Base-by-base conservation (phyloP, 1,284 basidiomycete genomes). In the Sporisorium iseilematis-ciliati region DNA sequence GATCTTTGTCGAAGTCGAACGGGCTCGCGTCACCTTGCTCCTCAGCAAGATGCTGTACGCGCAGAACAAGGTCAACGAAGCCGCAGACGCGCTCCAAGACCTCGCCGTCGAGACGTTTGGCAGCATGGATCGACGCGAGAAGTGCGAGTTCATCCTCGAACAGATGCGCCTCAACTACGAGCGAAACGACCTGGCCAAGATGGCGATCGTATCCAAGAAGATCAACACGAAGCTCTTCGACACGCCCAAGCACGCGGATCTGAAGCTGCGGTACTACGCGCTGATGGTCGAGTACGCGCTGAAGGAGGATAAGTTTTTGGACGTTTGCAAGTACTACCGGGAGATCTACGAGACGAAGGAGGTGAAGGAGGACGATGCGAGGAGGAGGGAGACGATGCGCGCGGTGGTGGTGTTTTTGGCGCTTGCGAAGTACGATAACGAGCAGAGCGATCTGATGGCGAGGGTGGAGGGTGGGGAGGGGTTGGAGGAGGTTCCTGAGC, bases 71-170 rank as follows among this genome's bases (percentile, higher is more conserved):
- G 65, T 83, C 20, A 52, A 73, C 61, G 75, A 82, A 57, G 83
- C 83, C 4, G 81, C 83, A 3, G 82, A 84, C 21, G 72, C 75
- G 6, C 89, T 99, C 71, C 92, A 92, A 56, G 97, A 99, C 60
- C 90, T 99, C 0, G 95, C 97, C 87, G 95, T 99, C 48, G 97
- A 99, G 87, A 99, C 97, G 3, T 99, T 98, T 84, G 97, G 95
- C 25, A 94, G 93, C 14, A 98, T 99, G 96, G 94, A 97, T 78
- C 91, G 95, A 73, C 88, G 93, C 80, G 97, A 99, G 87, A 99
- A 99, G 89, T 97, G 94, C 11, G 94, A 98, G 84, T 98, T 99
- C 83, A 93, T 99, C 77, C 88, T 99, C 45, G 96, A 99, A 86
- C 97, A 99, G 86, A 99, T 99, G 95, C 89, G 97, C 57, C 86